phyloP scores from a whole-genome alignment of 495 filamentous ascomycete species.

The Penicillium subrubescens region DNA sequence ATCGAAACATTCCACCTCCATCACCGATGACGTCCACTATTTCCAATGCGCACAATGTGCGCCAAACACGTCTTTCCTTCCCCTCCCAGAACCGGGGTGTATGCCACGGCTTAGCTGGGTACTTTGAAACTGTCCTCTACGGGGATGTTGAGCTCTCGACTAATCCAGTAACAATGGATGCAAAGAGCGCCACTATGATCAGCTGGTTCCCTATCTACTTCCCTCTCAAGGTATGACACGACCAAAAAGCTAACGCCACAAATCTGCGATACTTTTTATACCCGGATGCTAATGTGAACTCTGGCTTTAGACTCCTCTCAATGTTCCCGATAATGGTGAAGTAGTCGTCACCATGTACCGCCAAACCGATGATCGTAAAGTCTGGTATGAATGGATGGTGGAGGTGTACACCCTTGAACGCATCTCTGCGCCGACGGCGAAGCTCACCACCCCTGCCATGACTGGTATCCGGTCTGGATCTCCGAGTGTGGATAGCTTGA shows the following conservation, averaged over 20 bases:
- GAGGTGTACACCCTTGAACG: slow-evolving; percentile 70
- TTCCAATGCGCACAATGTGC: slow-evolving; percentile 84
- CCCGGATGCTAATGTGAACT: not conserved
- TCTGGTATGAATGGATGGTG: slow-evolving; percentile 99
- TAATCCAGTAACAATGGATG: slow-evolving; percentile 87
- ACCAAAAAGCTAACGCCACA: slow-evolving; percentile 4
- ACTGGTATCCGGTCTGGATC: slow-evolving; percentile 37
- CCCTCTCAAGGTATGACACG: slow-evolving; percentile 74
- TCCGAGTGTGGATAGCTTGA: slow-evolving; percentile 31
- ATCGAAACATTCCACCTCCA: slow-evolving; percentile 42
- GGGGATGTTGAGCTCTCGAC: slow-evolving; percentile 83
- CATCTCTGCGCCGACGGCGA: slow-evolving; percentile 17
- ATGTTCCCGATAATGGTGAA: slow-evolving; percentile 81
- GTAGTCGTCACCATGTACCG: slow-evolving; percentile 92
- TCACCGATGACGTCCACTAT: slow-evolving; percentile 36
- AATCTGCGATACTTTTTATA: not conserved
- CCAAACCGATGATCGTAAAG: slow-evolving; percentile 90
- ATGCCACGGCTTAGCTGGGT: slow-evolving; percentile 89
- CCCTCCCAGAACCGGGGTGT: slow-evolving; percentile 72
- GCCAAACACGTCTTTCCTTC: slow-evolving; percentile 74
- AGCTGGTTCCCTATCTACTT: slow-evolving; percentile 99
- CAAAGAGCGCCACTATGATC: slow-evolving; percentile 94
- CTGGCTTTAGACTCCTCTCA: slow-evolving; percentile 70
- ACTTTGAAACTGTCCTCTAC: slow-evolving; percentile 94
- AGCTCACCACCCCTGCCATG: slow-evolving; percentile 33